Conservation (phyloP, 2,329 filamentous ascomycete species). For the Tolypocladium inflatum region DNA sequence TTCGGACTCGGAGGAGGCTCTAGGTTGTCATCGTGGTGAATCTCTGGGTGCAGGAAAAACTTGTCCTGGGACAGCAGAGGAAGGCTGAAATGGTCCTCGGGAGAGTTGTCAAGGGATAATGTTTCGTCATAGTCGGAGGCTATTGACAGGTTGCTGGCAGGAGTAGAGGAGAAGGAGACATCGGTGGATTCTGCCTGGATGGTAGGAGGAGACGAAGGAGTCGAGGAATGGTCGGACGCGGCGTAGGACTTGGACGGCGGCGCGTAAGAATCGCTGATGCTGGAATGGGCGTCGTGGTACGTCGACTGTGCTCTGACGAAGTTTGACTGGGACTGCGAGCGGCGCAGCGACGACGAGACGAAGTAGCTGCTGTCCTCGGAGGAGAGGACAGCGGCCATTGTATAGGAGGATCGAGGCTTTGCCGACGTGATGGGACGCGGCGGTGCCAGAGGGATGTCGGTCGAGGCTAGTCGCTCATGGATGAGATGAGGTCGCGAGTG, state of each 20-base stretch:
- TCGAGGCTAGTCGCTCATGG: constrained; percentile 2
- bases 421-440: constrained; percentile 4
- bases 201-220: constrained; percentile 46
- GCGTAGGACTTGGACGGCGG: constrained; percentile 31
- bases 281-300: constrained; percentile 36
- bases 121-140: constrained; percentile 45
- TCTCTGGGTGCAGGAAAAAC: constrained; percentile 27
- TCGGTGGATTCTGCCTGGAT: constrained; percentile 42
- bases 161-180: constrained; percentile 52
- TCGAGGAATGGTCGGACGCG: constrained; percentile 41
- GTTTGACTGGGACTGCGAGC: constrained; percentile 52
- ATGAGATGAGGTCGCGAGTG: neutral
- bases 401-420: constrained; percentile 6
- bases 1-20: constrained; percentile 42
- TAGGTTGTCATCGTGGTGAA: constrained; percentile 27
- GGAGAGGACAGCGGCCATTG: constrained; percentile 47
- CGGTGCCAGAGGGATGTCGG: neutral
- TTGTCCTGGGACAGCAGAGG: constrained; percentile 36
- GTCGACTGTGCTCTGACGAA: constrained; percentile 34
- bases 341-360: constrained; percentile 40
- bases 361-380: constrained; percentile 51
- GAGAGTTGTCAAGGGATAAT: constrained; percentile 31
- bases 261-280: constrained; percentile 36
- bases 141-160: constrained; percentile 53
- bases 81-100: constrained; percentile 38